Conservation (phyloP, 768 basidiomycete genomes). For the Lactifluus hygrophoroides region DNA sequence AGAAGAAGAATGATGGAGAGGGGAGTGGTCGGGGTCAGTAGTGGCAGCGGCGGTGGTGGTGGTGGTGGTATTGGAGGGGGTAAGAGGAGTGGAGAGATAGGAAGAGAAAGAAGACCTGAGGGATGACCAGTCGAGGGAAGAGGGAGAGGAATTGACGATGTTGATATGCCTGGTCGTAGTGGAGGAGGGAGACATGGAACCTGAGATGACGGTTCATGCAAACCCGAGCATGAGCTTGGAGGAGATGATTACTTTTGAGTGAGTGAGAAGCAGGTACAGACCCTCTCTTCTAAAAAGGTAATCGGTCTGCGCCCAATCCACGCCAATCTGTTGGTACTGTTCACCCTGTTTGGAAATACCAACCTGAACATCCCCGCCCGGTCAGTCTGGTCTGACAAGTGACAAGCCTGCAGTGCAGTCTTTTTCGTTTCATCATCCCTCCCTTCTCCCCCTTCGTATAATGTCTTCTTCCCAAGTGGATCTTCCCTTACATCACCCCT, state of each 20-base stretch:
- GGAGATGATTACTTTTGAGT: no score
- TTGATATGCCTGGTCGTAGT: background rate
- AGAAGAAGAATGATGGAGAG: background rate
- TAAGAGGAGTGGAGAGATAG: constrained; percentile 4
- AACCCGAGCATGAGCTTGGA: background rate
- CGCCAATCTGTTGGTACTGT: background rate
- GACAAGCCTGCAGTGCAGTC: no score
- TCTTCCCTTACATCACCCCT: constrained; percentile 10
- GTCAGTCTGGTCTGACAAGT: background rate
- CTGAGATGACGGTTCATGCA: background rate
- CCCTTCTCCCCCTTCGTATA: no score
- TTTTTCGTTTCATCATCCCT: background rate
- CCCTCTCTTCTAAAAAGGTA: background rate
- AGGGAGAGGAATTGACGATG: background rate
- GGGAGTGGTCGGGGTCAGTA: constrained; percentile 2
- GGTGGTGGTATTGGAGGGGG: background rate
- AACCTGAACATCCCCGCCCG: background rate
- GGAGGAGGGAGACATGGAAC: constrained; percentile 14
- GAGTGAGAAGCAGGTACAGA: constrained; percentile 4
- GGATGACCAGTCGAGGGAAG: constrained; percentile 2
- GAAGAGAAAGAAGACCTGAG: constrained; percentile 1
- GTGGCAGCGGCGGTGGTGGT: background rate
- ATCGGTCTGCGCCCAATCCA: background rate
- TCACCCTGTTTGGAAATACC: background rate
- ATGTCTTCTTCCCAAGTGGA: constrained; percentile 13